phyloP scores from a whole-genome alignment of 2,329 filamentous ascomycete genomes.

The Fusarium abutilonis region DNA sequence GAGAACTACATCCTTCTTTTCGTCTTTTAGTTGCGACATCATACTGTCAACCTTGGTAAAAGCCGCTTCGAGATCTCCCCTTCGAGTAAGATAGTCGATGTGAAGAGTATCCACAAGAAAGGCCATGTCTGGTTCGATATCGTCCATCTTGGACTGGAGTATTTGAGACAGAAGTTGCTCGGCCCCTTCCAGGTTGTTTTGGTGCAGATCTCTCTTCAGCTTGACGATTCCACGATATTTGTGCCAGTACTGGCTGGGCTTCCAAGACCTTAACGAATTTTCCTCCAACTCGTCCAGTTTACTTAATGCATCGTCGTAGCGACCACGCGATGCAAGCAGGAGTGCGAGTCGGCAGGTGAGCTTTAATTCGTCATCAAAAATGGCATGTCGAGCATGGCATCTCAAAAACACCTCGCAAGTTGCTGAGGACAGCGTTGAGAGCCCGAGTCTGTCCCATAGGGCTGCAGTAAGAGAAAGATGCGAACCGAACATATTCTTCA shows the following conservation, averaged over 20 bases:
- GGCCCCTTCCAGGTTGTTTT: constrained; percentile 62
- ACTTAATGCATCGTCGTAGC: constrained; percentile 72
- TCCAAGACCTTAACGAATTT: constrained; percentile 75
- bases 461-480: constrained; percentile 78
- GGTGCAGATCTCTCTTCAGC: constrained; percentile 69
- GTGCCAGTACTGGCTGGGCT: constrained; percentile 77
- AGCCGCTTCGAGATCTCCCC: constrained; percentile 59
- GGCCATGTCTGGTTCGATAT: constrained; percentile 63
- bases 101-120: constrained; percentile 63
- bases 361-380: constrained; percentile 81
- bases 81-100: constrained; percentile 61
- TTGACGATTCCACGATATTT: constrained; percentile 74
- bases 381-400: constrained; percentile 68
- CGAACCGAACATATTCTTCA: constrained; percentile 76
- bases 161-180: constrained; percentile 62
- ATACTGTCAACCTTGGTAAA: constrained; percentile 60
- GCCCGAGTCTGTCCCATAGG: constrained; percentile 79
- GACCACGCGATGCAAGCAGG: constrained; percentile 69
- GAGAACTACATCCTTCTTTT: constrained; percentile 66
- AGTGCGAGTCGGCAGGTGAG: constrained; percentile 75
- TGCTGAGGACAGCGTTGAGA: constrained; percentile 63
- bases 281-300: constrained; percentile 60
- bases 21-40: constrained; percentile 54
- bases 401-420: constrained; percentile 79
- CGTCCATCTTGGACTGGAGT: constrained; percentile 60